Evolutionary conservation across 352 stramenopile species (phyloP).

Genomic region (Phytophthora meadii): DNA sequence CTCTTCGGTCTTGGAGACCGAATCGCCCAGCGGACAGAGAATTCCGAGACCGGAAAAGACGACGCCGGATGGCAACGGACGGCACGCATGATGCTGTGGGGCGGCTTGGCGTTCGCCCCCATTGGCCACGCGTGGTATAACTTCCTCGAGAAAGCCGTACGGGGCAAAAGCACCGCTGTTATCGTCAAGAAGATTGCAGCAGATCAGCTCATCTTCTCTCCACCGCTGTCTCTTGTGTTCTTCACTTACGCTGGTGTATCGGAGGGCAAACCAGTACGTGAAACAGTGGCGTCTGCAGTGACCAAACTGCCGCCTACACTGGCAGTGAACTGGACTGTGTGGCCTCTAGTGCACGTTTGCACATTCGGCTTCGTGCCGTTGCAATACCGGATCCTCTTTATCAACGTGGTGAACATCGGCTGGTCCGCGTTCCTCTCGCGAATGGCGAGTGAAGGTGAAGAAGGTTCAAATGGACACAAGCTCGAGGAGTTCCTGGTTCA

Average conservation of each 20-base stretch:
- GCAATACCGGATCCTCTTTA: constrained; percentile 57
- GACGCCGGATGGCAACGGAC: constrained; percentile 37
- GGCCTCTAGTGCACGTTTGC: constrained; percentile 50
- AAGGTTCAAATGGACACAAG: constrained; percentile 12
- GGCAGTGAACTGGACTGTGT: constrained; percentile 51
- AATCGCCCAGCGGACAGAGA: constrained; percentile 61
- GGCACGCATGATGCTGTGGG: constrained; percentile 85
- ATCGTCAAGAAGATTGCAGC: constrained; percentile 51
- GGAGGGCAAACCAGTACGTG: constrained; percentile 33
- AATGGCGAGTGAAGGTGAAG: constrained; percentile 41
- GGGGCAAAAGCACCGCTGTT: constrained; percentile 21
- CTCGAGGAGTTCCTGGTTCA: constrained; percentile 29
- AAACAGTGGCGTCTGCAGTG: constrained; percentile 31
- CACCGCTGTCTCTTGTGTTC: constrained; percentile 40
- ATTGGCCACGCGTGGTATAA: constrained; percentile 92
- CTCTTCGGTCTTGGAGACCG: constrained; percentile 77
- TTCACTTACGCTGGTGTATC: constrained; percentile 44
- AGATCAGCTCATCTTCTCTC: constrained; percentile 49
- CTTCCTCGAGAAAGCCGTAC: constrained; percentile 69
- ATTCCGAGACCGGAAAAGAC: constrained; percentile 9
- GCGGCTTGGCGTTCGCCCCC: constrained; percentile 87
- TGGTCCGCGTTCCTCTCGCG: constrained; percentile 56
- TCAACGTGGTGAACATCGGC: constrained; percentile 51
- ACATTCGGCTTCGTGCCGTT: constrained; percentile 57
- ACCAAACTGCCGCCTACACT: constrained; percentile 47